Conservation (phyloP, 2,329 filamentous ascomycete species). For the Cladobotryum protrusum region DNA sequence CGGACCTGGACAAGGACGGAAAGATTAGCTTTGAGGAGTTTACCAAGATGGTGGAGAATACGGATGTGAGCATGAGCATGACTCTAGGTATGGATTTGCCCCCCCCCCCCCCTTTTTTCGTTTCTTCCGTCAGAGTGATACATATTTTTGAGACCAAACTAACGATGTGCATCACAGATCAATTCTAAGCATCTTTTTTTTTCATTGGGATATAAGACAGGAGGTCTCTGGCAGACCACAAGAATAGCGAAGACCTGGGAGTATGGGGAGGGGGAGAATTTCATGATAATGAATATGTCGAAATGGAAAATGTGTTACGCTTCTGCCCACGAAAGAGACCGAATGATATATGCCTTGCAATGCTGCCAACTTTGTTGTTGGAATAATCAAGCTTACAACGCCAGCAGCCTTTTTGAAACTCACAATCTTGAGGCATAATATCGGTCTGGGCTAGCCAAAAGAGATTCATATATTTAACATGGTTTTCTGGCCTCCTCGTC, state of each 20-base stretch:
- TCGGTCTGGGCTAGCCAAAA: too few species aligned
- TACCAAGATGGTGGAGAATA: constrained; percentile 97
- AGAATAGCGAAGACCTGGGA: constrained; percentile 9
- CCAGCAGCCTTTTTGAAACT: too few species aligned
- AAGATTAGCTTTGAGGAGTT: constrained; percentile 99
- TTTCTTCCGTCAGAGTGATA: not conserved
- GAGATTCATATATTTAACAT: too few species aligned
- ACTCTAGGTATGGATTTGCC: constrained; percentile 50
- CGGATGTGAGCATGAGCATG: constrained; percentile 71
- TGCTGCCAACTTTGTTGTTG: too few species aligned
- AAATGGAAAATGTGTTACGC: constrained; percentile 3
- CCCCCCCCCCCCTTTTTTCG: not conserved
- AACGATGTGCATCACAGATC: constrained; percentile 14
- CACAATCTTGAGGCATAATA: too few species aligned
- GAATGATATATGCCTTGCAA: not conserved
- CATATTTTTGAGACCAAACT: not conserved
- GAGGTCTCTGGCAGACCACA: constrained; percentile 15
- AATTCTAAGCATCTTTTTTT: constrained; percentile 14
- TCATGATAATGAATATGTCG: constrained; percentile 23
- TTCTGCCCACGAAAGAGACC: too few species aligned
- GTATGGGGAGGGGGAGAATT: constrained; percentile 15
- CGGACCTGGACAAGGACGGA: constrained; percentile 89
- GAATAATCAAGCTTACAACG: too few species aligned
- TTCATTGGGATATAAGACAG: not conserved
- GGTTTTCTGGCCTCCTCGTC: too few species aligned